Base-by-base conservation (phyloP, 176 grass and related monocot species). In the Musa schizocarpa region DNA sequence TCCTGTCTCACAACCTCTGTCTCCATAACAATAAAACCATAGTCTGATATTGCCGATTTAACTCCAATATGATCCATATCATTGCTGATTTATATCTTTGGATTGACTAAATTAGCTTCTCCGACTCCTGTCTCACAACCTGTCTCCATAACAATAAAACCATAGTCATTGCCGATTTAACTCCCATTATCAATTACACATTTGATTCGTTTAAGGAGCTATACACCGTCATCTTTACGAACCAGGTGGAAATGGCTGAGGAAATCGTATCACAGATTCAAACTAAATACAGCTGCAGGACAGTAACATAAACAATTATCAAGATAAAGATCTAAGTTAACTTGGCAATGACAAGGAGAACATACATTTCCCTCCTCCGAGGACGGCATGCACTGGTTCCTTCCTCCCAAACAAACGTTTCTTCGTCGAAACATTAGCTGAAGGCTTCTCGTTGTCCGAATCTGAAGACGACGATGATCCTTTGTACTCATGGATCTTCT, bases 301-400 rank as follows among this genome's bases (percentile, higher is more conserved):
- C 53, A 78, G 17, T 67, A 72, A 23, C 26, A 64, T 72, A 17
- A 24, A n/a, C 19, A 74, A 52, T 53, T 69, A 48, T 12, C 9
- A 74, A 65, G 24, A 22, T 17, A 12, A 53, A 29, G 20, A 76
- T 68, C 9, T 19, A 21, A 61, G 13, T 17, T 19, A 17, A 69
- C 19, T 16, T 69, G 7, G 12, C 8, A 57, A 64, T 13, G 3
- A 23, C 17, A 63, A 23, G 11, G 26, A 25, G 17, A 13, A 19
- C 19, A 43, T 83, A 90, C 93, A 83, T 88, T 88, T 97, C 69
- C 87, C 87, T 20, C 82, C 90, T 20, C 93, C 87, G 9, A 97
- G 86, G 59, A 92, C 79, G 43, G 71, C 76, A 50, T 97, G 93
- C 48, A 97, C 22, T 4, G 87, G 27, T 19, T 88, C 76, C 52